Conservation (phyloP, 371 early-diverging fungal species). For the Apophysomyces ossiformis region DNA sequence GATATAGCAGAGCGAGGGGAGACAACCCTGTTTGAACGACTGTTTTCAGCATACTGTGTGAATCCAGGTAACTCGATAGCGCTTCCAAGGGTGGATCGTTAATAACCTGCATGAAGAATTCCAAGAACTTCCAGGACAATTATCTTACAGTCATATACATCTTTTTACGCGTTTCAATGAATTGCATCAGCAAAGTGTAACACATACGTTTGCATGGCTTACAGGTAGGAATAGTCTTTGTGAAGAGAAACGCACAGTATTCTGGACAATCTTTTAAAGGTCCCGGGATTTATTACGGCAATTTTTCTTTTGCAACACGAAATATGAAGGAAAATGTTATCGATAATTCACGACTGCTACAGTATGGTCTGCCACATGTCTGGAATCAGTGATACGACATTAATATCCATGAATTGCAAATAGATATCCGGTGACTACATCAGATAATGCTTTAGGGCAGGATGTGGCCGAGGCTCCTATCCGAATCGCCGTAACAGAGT, state of each 20-base stretch:
- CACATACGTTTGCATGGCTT: slow-evolving; percentile 74
- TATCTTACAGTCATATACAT: slow-evolving; percentile 55
- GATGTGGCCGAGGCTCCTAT: slow-evolving; percentile 61
- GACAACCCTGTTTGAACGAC: slow-evolving; percentile 54
- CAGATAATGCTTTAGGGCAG: slow-evolving; percentile 41
- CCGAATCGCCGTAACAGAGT: slow-evolving; percentile 78
- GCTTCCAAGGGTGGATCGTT: neutral
- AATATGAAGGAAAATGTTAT: slow-evolving; percentile 74
- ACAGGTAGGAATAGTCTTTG: slow-evolving; percentile 42
- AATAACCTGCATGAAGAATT: slow-evolving; percentile 43
- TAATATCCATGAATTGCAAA: slow-evolving; percentile 1
- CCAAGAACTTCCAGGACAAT: slow-evolving; percentile 72
- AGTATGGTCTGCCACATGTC: slow-evolving; percentile 40
- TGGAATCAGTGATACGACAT: slow-evolving; percentile 11
- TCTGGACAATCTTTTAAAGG: neutral
- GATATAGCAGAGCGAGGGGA: slow-evolving; percentile 31
- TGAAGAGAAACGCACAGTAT: neutral
- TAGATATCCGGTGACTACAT: slow-evolving; percentile 53
- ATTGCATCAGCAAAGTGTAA: slow-evolving; percentile 61
- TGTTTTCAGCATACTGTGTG: slow-evolving; percentile 60
- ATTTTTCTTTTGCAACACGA: slow-evolving; percentile 72
- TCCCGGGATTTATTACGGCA: slow-evolving; percentile 82
- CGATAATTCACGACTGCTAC: slow-evolving; percentile 71
- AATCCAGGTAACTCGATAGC: slow-evolving; percentile 41
- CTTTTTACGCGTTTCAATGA: slow-evolving; percentile 67